Evolutionary conservation across 139 green algal genomes (phyloP).

Genomic region (Chlorella sorokiniana): DNA sequence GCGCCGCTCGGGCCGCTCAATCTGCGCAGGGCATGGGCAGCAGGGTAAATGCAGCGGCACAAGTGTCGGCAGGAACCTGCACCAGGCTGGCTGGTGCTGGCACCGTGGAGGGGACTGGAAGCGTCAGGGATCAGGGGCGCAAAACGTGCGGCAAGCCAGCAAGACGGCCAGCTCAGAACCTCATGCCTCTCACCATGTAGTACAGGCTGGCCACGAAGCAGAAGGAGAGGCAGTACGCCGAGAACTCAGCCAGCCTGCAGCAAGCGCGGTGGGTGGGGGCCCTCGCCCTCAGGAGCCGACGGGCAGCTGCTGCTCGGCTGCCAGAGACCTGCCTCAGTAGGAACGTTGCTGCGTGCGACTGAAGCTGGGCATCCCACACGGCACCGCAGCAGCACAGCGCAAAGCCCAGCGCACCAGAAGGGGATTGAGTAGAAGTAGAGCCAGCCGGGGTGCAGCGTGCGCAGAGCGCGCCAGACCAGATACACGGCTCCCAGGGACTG

Average conservation of each 20-base stretch:
- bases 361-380: not conserved
- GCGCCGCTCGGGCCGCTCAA: conserved; percentile 10
- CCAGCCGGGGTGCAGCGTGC: conserved; percentile 21
- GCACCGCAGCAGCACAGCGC: not conserved
- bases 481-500: no score
- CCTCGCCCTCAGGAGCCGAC: not conserved
- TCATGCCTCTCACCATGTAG: not conserved
- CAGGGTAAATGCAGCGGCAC: not conserved
- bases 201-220: conserved; percentile 22
- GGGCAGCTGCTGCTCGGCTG: not conserved
- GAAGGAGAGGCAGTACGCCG: conserved; percentile 24
- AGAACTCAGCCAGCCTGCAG: conserved; percentile 10
- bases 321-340: not conserved
- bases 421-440: conserved; percentile 28
- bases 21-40: not conserved
- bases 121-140: no score
- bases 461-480: conserved; percentile 39
- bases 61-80: not conserved
- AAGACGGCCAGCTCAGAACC: not conserved
- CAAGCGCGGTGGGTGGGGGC: not conserved
- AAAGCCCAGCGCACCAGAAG: conserved; percentile 9
- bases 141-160: not conserved
- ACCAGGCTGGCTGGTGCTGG: not conserved
- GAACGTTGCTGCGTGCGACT: not conserved
- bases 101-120: no score